These are phyloP conservation scores for Nitzschia palea DNA, from an alignment of 108 stramenopile species.

Conservation along the genomic window DNA sequence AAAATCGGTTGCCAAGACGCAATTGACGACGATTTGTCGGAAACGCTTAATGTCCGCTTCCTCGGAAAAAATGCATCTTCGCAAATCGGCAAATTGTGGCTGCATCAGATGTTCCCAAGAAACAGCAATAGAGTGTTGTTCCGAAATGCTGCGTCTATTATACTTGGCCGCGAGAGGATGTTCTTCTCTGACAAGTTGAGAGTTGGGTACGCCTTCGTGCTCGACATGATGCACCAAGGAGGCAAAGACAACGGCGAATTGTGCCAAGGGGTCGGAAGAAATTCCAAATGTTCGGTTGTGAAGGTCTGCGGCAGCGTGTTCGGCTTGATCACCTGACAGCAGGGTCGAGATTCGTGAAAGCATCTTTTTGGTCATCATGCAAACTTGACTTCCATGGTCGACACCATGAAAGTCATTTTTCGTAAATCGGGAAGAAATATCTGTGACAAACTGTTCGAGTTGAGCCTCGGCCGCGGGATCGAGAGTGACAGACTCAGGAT, in stretches of 20 bases:
- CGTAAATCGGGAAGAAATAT: constrained; percentile 22
- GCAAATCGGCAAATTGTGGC: constrained; percentile 27
- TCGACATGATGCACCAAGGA: constrained; percentile 41
- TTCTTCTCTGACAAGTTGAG: constrained; percentile 33
- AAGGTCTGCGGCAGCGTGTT: neutral
- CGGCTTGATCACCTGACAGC: neutral
- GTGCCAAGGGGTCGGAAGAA: constrained; percentile 40
- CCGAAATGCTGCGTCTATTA: constrained; percentile 29
- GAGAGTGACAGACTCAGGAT: constrained; percentile 7
- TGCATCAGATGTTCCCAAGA: constrained; percentile 38
- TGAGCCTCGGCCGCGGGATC: neutral
- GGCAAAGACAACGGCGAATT: constrained; percentile 44
- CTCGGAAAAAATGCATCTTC: constrained; percentile 20
- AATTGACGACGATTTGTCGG: constrained; percentile 38
- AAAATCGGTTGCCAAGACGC: constrained; percentile 41
- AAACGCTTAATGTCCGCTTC: constrained; percentile 33
- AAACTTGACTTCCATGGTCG: constrained; percentile 45
- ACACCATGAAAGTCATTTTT: constrained; percentile 42
- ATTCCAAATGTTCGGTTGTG: constrained; percentile 32
- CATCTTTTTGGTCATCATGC: constrained; percentile 40
- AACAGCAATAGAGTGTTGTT: constrained; percentile 34
- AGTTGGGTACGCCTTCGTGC: constrained; percentile 42
- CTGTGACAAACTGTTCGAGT: constrained; percentile 26
- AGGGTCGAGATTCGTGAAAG: constrained; percentile 26
- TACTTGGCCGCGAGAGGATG: constrained; percentile 23